Percentiles rank a stretch among this genome's conserved stretches.
These are phyloP conservation scores for Xylaria castorea DNA, from an alignment of 495 filamentous ascomycete genomes.

Conservation along the genomic window DNA sequence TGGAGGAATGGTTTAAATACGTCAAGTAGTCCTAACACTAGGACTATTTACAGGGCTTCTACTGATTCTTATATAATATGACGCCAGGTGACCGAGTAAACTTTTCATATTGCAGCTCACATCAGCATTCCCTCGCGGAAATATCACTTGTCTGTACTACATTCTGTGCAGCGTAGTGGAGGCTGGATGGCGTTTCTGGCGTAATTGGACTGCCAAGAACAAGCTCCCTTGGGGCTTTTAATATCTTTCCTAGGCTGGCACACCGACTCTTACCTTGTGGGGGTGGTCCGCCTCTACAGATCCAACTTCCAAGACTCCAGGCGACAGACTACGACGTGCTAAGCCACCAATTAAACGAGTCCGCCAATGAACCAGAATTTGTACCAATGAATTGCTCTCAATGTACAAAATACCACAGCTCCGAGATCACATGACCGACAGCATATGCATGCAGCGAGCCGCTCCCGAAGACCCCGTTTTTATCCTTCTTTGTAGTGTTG, in stretches of 20 bases:
- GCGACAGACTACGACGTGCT: constrained; percentile 11
- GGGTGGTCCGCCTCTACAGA: constrained; percentile 12
- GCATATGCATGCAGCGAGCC: constrained; percentile 46
- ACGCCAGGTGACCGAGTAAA: background rate
- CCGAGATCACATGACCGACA: constrained; percentile 40
- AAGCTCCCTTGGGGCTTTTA: background rate
- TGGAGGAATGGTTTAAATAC: background rate
- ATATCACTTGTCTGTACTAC: background rate
- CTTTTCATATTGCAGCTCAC: constrained; percentile 3
- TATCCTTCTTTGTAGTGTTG: constrained; percentile 25
- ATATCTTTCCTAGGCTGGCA: constrained; percentile 2
- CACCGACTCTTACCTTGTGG: constrained; percentile 22
- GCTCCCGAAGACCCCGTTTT: constrained; percentile 44
- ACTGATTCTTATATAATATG: background rate
- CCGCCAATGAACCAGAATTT: constrained; percentile 23
- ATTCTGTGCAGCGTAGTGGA: background rate
- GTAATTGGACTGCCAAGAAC: constrained; percentile 16
- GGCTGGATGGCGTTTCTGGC: background rate
- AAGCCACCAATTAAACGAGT: constrained; percentile 15
- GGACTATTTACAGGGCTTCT: background rate
- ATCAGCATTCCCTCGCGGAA: constrained; percentile 16
- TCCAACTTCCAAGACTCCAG: constrained; percentile 9
- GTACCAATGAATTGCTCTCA: constrained; percentile 33
- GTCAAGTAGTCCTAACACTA: background rate
- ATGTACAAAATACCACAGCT: constrained; percentile 2